A percentile compares a stretch with the other conserved stretches of the same genome.
Conservation (phyloP, 768 basidiomycete species). For the Psilocybe sp. region DNA sequence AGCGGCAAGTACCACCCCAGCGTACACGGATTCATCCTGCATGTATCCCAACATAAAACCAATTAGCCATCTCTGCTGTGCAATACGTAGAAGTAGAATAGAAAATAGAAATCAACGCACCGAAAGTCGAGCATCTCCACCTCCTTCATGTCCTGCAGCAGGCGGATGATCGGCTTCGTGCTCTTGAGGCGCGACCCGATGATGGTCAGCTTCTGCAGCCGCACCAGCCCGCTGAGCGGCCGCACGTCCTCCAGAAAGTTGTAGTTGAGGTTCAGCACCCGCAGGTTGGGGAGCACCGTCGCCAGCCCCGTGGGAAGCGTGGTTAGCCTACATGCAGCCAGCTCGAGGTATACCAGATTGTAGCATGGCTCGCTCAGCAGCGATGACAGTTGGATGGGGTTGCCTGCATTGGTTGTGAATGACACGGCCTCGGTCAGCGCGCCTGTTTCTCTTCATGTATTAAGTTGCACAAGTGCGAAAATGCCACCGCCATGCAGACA, state of each 20-base stretch:
- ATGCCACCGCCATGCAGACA: no score
- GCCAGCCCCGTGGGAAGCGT: slow-evolving; percentile 68
- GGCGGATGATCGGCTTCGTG: slow-evolving; percentile 69
- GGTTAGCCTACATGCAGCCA: slow-evolving; percentile 81
- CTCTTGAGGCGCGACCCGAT: slow-evolving; percentile 82
- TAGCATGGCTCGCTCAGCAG: slow-evolving; percentile 78
- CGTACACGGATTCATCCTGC: slow-evolving; percentile 92
- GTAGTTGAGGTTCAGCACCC: slow-evolving; percentile 94
- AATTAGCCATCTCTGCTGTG: slow-evolving; percentile 5
- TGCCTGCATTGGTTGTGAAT: slow-evolving; percentile 60
- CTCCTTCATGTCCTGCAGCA: slow-evolving; percentile 69
- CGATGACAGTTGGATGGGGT: slow-evolving; percentile 51
- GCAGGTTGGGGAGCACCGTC: slow-evolving; percentile 74
- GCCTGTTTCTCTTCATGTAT: no score
- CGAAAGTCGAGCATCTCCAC: slow-evolving; percentile 91
- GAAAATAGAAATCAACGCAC: slow-evolving; percentile 29
- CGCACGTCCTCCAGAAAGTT: slow-evolving; percentile 84
- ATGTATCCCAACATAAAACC: slow-evolving; percentile 16
- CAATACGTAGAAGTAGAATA: slow-evolving; percentile 5
- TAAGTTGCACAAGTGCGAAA: no score
- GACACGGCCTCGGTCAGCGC: no score
- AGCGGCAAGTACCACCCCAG: slow-evolving; percentile 94
- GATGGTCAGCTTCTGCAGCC: slow-evolving; percentile 81
- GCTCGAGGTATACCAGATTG: slow-evolving; percentile 89
- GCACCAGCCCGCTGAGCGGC: slow-evolving; percentile 64